Percentiles rank a stretch among this genome's conserved stretches.
These are phyloP conservation scores for Penicillium tannophilum DNA, from an alignment of 495 filamentous ascomycete species.

Conservation along the genomic window DNA sequence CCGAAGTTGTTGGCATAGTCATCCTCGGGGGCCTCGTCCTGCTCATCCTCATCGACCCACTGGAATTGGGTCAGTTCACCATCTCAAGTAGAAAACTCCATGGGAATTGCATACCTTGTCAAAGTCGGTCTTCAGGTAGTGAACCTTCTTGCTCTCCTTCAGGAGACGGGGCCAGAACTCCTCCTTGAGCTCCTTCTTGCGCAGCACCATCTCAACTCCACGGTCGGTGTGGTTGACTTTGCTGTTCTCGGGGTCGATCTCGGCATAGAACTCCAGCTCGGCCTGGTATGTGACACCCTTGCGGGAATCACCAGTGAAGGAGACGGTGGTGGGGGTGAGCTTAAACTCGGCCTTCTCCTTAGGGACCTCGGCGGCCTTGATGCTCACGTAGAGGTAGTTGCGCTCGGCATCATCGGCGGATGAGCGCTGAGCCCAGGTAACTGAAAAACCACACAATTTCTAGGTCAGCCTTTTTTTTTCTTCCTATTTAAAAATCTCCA, in stretches of 20 bases:
- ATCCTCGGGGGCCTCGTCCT: slow-evolving; percentile 83
- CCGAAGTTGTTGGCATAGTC: slow-evolving; percentile 72
- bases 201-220: slow-evolving; percentile 84
- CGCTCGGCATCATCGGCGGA: slow-evolving; percentile 74
- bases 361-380: slow-evolving; percentile 80
- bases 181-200: slow-evolving; percentile 91
- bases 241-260: slow-evolving; percentile 83
- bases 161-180: slow-evolving; percentile 94
- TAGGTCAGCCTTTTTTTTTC: slow-evolving; percentile 21
- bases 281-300: slow-evolving; percentile 84
- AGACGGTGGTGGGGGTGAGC: slow-evolving; percentile 72
- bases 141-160: slow-evolving; percentile 83
- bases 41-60: slow-evolving; percentile 99
- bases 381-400: slow-evolving; percentile 91
- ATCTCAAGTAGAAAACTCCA: neutral
- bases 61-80: slow-evolving; percentile 33
- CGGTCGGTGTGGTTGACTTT: slow-evolving; percentile 82
- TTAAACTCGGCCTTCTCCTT: slow-evolving; percentile 71
- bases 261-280: slow-evolving; percentile 84
- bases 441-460: slow-evolving; percentile 45
- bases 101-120: slow-evolving; percentile 71
- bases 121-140: slow-evolving; percentile 99
- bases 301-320: slow-evolving; percentile 78
- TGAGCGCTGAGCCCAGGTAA: slow-evolving; percentile 97
- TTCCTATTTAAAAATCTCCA: neutral